Base-by-base conservation (phyloP, 75 land plant genomes). In the Sequoiadendron giganteum region DNA sequence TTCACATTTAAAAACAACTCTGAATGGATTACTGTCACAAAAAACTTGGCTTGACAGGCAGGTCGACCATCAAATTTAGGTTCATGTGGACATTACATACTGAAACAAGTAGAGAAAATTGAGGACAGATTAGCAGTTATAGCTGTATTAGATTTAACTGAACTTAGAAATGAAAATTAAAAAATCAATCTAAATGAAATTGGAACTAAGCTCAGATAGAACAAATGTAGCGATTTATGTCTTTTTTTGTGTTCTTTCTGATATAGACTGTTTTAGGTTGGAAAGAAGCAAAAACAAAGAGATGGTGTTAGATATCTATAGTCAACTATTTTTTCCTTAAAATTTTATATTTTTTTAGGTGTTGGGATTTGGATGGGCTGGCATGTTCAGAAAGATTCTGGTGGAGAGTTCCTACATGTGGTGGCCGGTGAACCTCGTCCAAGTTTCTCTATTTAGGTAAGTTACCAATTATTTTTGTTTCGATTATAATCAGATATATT, bases 311-410 rank as follows among this genome's bases (percentile, higher is more conserved):
- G 21, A 25, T 28, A 42, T 82, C 15, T 45, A 81, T 45, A 40
- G 10, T 25, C 10, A 82, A 82, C 6, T 2, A 18, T 19, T 40
- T 40, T 45, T 38, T n/a, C 54, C n/a, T 5, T 28, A 48, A 15
- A 36, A 43, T 28, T 86, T 10, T 78, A 34, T 56, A 38, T 28
- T 58, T 42, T 76, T 86, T 38, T 87, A 96, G 97, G 49, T 95
- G 86, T 92, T 95, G n/a, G 97, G 97, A 19, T 96, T 94, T 89
- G 98, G 98, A 3, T 96, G 97, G 95, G 98, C 96, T 83, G 98
- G 98, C 2, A 34, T 96, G 11, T 94, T 94, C 89, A 90, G 93
- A 87, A 94, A 87, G 85, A 91, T 82, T 87, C 88, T 96, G 3
- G 95, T 96, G 18, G 95, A 96, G 38, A 90, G 94, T 21, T 92